Conservation (phyloP, 2,329 filamentous ascomycete genomes). For the Camillea tinctor region DNA sequence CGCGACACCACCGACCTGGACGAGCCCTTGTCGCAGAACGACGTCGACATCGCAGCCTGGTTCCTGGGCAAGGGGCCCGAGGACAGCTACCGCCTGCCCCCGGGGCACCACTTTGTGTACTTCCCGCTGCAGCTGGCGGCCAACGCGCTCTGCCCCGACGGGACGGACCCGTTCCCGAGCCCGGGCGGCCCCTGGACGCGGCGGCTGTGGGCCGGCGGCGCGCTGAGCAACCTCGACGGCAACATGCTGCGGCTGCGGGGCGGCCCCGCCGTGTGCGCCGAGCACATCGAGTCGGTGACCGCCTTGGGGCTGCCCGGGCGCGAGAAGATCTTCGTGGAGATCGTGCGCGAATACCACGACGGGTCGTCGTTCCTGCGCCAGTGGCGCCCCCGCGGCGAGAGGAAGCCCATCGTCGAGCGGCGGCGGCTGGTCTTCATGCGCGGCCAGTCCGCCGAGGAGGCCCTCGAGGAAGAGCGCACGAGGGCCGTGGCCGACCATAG, state of each 20-base stretch:
- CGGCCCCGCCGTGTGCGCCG: conserved; percentile 42
- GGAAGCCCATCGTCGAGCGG: conserved; percentile 41
- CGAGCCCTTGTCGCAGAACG: background rate
- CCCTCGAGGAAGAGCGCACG: conserved; percentile 9
- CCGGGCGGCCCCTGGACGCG: conserved; percentile 70
- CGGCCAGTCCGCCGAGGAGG: conserved; percentile 20
- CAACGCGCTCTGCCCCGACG: conserved; percentile 70
- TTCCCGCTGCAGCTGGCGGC: conserved; percentile 71
- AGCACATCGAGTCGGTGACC: conserved; percentile 42
- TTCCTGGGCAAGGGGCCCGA: background rate
- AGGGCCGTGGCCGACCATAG: background rate
- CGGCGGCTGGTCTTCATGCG: conserved; percentile 54
- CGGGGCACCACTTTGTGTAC: conserved; percentile 81
- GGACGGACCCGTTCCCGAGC: conserved; percentile 76
- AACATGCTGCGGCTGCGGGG: conserved; percentile 41
- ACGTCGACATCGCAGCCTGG: background rate
- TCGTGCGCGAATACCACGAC: conserved; percentile 45
- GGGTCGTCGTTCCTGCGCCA: conserved; percentile 19
- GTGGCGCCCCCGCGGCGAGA: too few relatives aligned
- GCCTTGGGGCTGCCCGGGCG: conserved; percentile 16
- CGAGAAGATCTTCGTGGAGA: conserved; percentile 52
- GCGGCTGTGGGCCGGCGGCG: conserved; percentile 87
- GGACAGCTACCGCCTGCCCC: conserved; percentile 44
- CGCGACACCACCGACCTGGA: background rate
- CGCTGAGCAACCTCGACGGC: conserved; percentile 52